Evolutionary conservation across 129 eudicot species (phyloP).

Genomic region (Centella asiatica): DNA sequence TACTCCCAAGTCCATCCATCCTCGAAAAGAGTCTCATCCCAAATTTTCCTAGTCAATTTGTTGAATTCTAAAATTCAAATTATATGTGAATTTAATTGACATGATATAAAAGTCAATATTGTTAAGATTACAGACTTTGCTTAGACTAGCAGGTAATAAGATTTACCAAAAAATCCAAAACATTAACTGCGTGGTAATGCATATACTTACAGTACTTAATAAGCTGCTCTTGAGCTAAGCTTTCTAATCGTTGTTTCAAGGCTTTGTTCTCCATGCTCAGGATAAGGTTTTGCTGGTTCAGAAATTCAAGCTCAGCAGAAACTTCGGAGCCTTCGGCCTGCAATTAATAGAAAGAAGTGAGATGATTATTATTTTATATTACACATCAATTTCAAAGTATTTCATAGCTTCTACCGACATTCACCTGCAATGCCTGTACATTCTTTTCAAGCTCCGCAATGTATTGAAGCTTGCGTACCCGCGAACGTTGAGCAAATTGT

Average conservation of each 20-base stretch:
- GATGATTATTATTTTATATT: background rate
- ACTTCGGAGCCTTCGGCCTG: slow-evolving; percentile 92
- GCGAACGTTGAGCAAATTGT: slow-evolving; percentile 98
- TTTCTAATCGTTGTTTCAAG: slow-evolving; percentile 77
- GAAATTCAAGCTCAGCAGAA: slow-evolving; percentile 94
- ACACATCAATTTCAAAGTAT: background rate
- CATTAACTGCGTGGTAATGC: background rate
- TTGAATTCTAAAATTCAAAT: no score
- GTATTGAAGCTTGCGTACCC: slow-evolving; percentile 97
- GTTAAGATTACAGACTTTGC: background rate
- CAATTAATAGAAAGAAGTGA: slow-evolving; percentile 2
- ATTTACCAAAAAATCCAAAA: no score
- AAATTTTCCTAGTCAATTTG: no score
- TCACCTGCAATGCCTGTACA: slow-evolving; percentile 90
- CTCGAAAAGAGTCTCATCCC: no score
- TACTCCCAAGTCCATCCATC: no score
- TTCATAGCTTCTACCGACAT: slow-evolving; percentile 7
- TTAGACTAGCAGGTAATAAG: background rate
- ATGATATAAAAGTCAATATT: no score
- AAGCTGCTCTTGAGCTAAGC: slow-evolving; percentile 82
- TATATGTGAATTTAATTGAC: no score
- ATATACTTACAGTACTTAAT: slow-evolving; percentile 86
- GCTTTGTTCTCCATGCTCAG: slow-evolving; percentile 93
- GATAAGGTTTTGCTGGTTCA: slow-evolving; percentile 84
- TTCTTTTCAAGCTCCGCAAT: slow-evolving; percentile 97